Evolutionary conservation across 495 filamentous ascomycete species (phyloP), one percentile per base, ranked within the genome.

Genomic region (Hypoxylon perforatum): DNA sequence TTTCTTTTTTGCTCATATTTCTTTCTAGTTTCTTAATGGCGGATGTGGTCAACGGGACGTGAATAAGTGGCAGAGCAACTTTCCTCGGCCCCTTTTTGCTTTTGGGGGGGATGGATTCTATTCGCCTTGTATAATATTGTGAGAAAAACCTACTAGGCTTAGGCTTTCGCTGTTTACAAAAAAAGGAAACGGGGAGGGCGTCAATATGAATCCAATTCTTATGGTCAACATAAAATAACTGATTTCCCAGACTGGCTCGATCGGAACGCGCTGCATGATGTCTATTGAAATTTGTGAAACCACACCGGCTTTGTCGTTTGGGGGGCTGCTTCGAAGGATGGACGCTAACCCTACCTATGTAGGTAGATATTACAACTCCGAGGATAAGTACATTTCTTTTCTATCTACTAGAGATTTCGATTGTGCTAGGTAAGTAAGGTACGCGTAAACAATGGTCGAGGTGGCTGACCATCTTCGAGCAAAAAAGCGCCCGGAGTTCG

Each of bases 41-140:
- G 64, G 46, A n/a, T n/a, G n/a, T 47, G 57, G 49, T 55, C 47
- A 39, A 50, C 49, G 42, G 58, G 59, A 52, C 17, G 53, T 55
- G 58, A 55, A 39, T 47, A 58, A 63, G 62, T 59, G 59, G 52
- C 62, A 65, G 61, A 60, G 61, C 61, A 69, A 57, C 50, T 53
- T 54, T 39, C 35, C 33, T 14, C 41, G 19, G 36, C 39, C 46
- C 22, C 17, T 15, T 25, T 12, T 25, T 4, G 53, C n/a, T n/a
- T n/a, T n/a, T n/a, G n/a, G n/a, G n/a, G n/a, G 17, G 41, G 35
- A 15, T 19, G 61, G 60, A 51, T 22, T 19, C 60, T 67, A 49
- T 70, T 60, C 66, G 50, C 68, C 57, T 68, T 72, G 72, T 74
- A 74, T 72, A 74, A 70, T 72, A 74, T 72, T 72, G 61, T n/a